phyloP scores from a whole-genome alignment of 768 basidiomycete species.

The Suillus decipiens region DNA sequence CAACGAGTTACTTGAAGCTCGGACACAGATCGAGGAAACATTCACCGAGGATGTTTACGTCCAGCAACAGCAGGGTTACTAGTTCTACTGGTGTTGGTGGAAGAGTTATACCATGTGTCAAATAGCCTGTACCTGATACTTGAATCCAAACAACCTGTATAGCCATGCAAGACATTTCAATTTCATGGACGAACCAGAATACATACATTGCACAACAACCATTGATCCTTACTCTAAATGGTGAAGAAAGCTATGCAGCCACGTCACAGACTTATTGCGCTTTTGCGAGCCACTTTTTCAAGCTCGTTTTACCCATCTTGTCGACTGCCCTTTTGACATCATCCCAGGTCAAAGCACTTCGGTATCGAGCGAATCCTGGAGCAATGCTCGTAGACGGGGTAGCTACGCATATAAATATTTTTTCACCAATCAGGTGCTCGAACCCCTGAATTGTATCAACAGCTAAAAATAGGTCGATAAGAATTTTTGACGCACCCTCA shows the following conservation, averaged over 20 bases:
- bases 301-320: conserved; percentile 61
- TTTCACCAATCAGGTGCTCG: conserved; percentile 59
- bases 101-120: not conserved
- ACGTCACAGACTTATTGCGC: conserved; percentile 36
- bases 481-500: conserved; percentile 52
- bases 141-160: not conserved
- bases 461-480: not conserved
- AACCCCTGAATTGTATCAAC: conserved; percentile 59
- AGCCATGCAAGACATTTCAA: not conserved
- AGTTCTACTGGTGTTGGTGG: not conserved
- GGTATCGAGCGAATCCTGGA: conserved; percentile 76
- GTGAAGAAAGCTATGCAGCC: not conserved
- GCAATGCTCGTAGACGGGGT: conserved; percentile 51
- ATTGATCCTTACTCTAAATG: not conserved
- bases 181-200: not conserved
- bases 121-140: not conserved
- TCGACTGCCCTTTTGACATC: conserved; percentile 72
- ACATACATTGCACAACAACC: not conserved
- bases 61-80: too few species aligned
- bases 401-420: conserved; percentile 55
- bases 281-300: conserved; percentile 80
- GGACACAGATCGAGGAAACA: not conserved
- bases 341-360: conserved; percentile 61
- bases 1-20: conserved; percentile 1
- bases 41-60: conserved; percentile 9